These are phyloP conservation scores for Lipomyces lipofer DNA, from an alignment of 805 yeast genomes.

Conservation along the genomic window DNA sequence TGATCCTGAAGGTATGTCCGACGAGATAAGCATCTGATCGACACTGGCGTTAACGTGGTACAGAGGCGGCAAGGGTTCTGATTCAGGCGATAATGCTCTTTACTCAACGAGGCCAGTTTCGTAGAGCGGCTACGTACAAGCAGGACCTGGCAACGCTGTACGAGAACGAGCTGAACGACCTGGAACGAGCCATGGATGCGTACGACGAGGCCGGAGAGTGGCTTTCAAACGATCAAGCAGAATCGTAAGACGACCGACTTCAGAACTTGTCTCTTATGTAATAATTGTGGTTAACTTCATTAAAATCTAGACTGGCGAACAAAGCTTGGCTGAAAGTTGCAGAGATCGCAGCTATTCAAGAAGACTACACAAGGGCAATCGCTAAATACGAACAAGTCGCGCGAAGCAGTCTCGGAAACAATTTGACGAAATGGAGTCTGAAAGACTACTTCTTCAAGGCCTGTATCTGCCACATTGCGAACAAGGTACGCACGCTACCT, in stretches of 20 bases:
- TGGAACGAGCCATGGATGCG: conserved; percentile 65
- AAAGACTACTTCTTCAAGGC: conserved; percentile 89
- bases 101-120: conserved; percentile 88
- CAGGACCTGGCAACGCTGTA: conserved; percentile 86
- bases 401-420: conserved; percentile 69
- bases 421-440: conserved; percentile 82
- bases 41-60: background rate
- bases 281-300: background rate
- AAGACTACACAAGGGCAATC: conserved; percentile 74
- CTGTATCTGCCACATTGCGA: conserved; percentile 78
- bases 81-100: conserved; percentile 78
- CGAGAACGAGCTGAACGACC: conserved; percentile 71
- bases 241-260: conserved; percentile 49
- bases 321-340: conserved; percentile 89
- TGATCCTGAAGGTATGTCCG: conserved; percentile 50
- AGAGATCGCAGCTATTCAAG: conserved; percentile 75
- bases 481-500: conserved; percentile 41
- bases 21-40: background rate
- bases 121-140: conserved; percentile 93
- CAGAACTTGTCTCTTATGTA: background rate
- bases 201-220: conserved; percentile 96
- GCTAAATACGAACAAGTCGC: conserved; percentile 77
- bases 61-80: conserved; percentile 73
- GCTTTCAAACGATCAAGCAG: conserved; percentile 90
- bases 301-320: conserved; percentile 53